Conservation (phyloP, 129 eudicot species). For the Saussurea involucrata region DNA sequence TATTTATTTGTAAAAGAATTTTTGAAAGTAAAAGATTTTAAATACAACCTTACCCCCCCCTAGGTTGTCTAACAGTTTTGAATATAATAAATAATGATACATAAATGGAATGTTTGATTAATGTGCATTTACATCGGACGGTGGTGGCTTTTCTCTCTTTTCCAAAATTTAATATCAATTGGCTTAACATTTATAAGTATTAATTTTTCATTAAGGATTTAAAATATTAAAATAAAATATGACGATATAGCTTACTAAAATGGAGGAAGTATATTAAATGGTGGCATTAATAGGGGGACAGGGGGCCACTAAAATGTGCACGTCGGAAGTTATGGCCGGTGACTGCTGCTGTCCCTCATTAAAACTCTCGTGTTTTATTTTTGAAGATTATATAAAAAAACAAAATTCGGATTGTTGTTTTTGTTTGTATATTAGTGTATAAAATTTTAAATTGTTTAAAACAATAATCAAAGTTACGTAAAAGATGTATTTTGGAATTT, state of each 20-base stretch:
- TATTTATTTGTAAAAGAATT: too few species aligned
- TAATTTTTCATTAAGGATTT: not conserved
- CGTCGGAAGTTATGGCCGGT: not conserved
- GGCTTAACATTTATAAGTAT: constrained; percentile 7
- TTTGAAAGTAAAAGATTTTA: too few species aligned
- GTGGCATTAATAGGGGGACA: not conserved
- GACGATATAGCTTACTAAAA: not conserved
- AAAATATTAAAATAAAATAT: not conserved
- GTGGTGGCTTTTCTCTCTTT: not conserved
- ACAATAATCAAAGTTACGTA: not conserved
- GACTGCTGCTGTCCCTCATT: not conserved
- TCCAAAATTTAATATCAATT: constrained; percentile 7
- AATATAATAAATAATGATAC: not conserved
- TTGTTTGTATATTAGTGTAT: not conserved
- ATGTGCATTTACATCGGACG: constrained; percentile 20
- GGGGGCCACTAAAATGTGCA: not conserved
- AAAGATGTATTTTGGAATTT: not conserved
- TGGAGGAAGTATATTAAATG: not conserved
- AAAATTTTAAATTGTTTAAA: not conserved
- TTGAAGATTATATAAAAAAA: not conserved
- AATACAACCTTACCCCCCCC: too few species aligned
- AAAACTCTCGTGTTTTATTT: not conserved
- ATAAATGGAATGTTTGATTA: constrained; percentile 6
- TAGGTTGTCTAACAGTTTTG: not conserved
- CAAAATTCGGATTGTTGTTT: not conserved